Evolutionary conservation across 371 early-diverging fungal genomes (phyloP).

Genomic region (Saksenaea vasiformis): DNA sequence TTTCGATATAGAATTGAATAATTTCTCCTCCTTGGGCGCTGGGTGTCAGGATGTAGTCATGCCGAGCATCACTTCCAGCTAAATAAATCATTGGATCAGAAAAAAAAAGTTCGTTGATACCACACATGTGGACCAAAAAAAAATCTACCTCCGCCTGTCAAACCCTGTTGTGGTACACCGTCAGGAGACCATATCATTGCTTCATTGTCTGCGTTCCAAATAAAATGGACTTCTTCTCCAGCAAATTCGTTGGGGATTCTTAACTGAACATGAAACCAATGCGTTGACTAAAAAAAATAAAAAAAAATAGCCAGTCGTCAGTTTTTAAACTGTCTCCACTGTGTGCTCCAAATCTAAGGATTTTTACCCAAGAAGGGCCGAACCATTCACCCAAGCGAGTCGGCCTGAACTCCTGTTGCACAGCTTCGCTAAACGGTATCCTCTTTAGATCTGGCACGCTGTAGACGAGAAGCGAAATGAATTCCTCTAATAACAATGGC

Average conservation of each 20-base stretch:
- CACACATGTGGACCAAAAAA: background rate
- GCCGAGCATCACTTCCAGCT: slow-evolving; percentile 62
- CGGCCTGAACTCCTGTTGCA: slow-evolving; percentile 67
- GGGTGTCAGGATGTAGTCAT: slow-evolving; percentile 71
- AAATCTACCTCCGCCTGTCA: slow-evolving; percentile 76
- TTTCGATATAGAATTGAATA: slow-evolving; percentile 81
- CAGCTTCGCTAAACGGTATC: slow-evolving; percentile 85
- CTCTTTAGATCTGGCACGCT: slow-evolving; percentile 81
- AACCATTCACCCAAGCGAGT: slow-evolving; percentile 72
- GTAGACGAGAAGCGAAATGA: slow-evolving; percentile 57
- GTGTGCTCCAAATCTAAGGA: background rate
- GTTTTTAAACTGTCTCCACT: background rate
- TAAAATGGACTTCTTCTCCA: slow-evolving; percentile 73
- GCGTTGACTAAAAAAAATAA: slow-evolving; percentile 66
- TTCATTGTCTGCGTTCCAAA: slow-evolving; percentile 86
- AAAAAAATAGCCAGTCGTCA: background rate
- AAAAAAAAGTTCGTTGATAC: too few relatives aligned
- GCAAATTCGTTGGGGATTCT: slow-evolving; percentile 74
- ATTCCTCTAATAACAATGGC: slow-evolving; percentile 31
- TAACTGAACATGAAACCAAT: slow-evolving; percentile 82
- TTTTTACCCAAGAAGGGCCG: slow-evolving; percentile 85
- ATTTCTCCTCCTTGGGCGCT: slow-evolving; percentile 67
- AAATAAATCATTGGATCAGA: background rate
- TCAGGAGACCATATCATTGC: slow-evolving; percentile 86
- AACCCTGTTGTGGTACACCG: slow-evolving; percentile 82